phyloP scores from a whole-genome alignment of 805 yeast genomes.

The Blastobotrys robertii region DNA sequence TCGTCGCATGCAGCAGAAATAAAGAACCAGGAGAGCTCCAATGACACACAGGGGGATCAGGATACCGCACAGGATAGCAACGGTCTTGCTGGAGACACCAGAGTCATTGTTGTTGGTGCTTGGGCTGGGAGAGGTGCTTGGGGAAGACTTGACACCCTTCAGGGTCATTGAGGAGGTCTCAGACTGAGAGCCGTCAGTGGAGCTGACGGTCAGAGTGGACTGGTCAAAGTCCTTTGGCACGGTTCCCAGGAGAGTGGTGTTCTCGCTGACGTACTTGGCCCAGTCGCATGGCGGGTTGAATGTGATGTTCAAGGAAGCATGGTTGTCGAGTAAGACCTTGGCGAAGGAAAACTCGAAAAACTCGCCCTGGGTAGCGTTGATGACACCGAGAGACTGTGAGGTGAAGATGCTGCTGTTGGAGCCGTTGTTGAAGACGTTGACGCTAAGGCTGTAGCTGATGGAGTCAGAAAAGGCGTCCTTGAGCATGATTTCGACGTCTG shows the following conservation, averaged over 20 bases:
- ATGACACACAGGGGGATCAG: conserved; percentile 58
- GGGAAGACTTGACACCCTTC: conserved; percentile 37
- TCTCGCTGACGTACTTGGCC: conserved; percentile 51
- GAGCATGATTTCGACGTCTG: conserved; percentile 34
- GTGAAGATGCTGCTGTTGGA: conserved; percentile 29
- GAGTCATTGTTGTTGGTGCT: conserved; percentile 20
- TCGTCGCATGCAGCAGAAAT: conserved; percentile 47
- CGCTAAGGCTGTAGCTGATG: conserved; percentile 20
- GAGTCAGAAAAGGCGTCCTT: conserved; percentile 28
- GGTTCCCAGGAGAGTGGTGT: conserved; percentile 57
- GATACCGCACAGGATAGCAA: conserved; percentile 91
- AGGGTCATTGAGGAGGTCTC: conserved; percentile 41
- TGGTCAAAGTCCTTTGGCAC: conserved; percentile 44
- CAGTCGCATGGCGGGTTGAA: conserved; percentile 38
- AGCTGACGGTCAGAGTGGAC: conserved; percentile 35
- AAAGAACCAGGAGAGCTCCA: conserved; percentile 42
- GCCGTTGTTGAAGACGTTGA: conserved; percentile 16
- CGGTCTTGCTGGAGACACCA: conserved; percentile 34
- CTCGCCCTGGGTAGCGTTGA: conserved; percentile 64
- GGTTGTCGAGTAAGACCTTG: conserved; percentile 8
- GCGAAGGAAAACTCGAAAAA: conserved; percentile 41
- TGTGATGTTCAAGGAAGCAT: conserved; percentile 4
- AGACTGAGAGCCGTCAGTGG: conserved; percentile 22
- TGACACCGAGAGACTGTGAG: conserved; percentile 37
- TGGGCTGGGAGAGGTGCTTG: conserved; percentile 20